phyloP scores from a whole-genome alignment of 345 rosid genomes.

The Trapa bicornis region DNA sequence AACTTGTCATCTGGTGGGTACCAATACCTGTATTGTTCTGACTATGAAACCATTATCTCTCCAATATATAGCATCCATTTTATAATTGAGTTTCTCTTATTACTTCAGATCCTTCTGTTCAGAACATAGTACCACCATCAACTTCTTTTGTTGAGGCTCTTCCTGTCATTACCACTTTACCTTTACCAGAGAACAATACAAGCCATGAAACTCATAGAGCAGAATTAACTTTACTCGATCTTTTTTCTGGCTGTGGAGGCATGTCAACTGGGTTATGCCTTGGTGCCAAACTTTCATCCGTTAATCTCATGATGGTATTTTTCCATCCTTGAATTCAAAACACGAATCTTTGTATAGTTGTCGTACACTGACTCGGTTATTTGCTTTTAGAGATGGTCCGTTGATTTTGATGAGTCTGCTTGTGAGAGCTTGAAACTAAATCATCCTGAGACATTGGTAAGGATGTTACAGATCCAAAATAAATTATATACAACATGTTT shows the following conservation, averaged over 20 bases:
- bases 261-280: conserved; percentile 90
- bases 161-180: conserved; percentile 10
- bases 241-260: conserved; percentile 95
- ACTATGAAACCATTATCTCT: not conserved
- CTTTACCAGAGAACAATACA: conserved; percentile 17
- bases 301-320: conserved; percentile 70
- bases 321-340: conserved; percentile 3
- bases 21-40: not conserved
- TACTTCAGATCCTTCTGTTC: conserved; percentile 3
- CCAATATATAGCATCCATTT: not conserved
- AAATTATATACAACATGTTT: not conserved
- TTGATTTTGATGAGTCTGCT: conserved; percentile 60
- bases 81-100: not conserved
- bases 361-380: not conserved
- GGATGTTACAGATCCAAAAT: conserved; percentile 9
- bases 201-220: conserved; percentile 21
- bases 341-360: not conserved
- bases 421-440: conserved; percentile 73
- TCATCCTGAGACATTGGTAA: conserved; percentile 73
- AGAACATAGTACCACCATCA: conserved; percentile 7
- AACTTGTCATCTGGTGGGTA: conserved; percentile 42
- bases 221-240: conserved; percentile 56
- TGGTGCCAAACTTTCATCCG: conserved; percentile 63
- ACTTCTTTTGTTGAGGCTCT: conserved; percentile 13
- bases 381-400: conserved; percentile 70